Evolutionary conservation across 2,329 filamentous ascomycete genomes (phyloP), one percentile per base, ranked within the genome.

Genomic region (Clonostachys sp.): DNA sequence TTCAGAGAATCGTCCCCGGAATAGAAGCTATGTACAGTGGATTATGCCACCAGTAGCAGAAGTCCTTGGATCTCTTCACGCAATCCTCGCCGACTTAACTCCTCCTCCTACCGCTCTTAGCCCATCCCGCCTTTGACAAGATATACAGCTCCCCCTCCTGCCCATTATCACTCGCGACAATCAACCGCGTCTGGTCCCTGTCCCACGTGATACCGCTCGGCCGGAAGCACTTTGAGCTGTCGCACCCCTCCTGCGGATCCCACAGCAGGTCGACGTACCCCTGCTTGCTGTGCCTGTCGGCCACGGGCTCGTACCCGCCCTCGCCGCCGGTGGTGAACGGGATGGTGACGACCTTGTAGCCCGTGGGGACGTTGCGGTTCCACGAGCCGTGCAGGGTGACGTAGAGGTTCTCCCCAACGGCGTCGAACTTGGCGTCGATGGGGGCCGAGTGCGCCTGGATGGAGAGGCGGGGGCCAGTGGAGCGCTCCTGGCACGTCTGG

Each of bases 311-410:
- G 43, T 62, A 63, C 13, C 38, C 20, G 18, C 58, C 61, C 45
- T 51, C 51, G 5, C 45, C 45, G 18, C 57, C 53, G 43, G 44
- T 49, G 3, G 51, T 57, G 45, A 68, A 70, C 5, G 64, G 64
- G 12, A 71, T 56, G 38, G 61, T 51, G n/a, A 65, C 57, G 13
- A 71, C 58, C 54, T 66, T 66, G 56, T 68, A 70, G 2, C 68
- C 68, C 14, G 60, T 60, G 2, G 67, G 63, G 5, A 57, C 57
- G 16, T 59, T 56, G 18, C 66, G 60, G 55, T 69, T 64, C 78
- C 81, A 84, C 48, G 73, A 78, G 4, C 81, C 81, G 59, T 83
- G 81, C 57, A 84, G 80, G 1, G 78, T 72, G 30, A 84, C 68
- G 71, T 77, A 84, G 34, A 78, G 74, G 33, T 71, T 75, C 35